Evolutionary conservation across 495 filamentous ascomycete species (phyloP), one percentile per base, ranked within the genome.

Genomic region (Aspergillus ellipticus): DNA sequence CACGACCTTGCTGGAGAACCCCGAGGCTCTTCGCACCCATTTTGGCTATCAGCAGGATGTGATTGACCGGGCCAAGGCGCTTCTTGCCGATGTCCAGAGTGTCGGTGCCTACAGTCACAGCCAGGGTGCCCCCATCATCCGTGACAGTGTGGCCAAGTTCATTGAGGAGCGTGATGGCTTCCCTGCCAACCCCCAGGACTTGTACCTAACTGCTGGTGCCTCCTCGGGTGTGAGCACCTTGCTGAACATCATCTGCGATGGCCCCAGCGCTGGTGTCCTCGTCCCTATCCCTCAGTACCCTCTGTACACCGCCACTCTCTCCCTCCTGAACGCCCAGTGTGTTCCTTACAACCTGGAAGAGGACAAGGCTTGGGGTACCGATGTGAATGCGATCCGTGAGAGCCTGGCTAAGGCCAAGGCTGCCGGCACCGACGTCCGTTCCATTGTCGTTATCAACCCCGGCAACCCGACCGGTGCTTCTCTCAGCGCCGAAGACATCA

Each of bases 271-370:
- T 8, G 94, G 94, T 53, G 82, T 98, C 28, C 82, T 98, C 26
- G 88, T 98, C 19, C 94, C 94, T 5, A 97, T 98, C 58, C 94
- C 94, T 7, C 94, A 98, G 73, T 98, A 98, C 69, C 94, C 94
- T 10, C 85, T 98, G 37, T 98, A 98, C 74, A 97, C 95, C 24
- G 94, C 94, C 37, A 96, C 93, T 2, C 82, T 98, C 51, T 73
- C 92, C 20, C 74, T 98, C 15, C 79, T 96, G 57, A 84, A 96
- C 71, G 90, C 95, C 15, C 80, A 81, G 39, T 90, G 88, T 63
- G 94, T 98, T 20, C 92, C 92, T 11, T 98, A 98, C 72, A 87
- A 89, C 70, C 82, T 98, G 45, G 88, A 97, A 55, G 94, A 98
- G 73, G 70, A 82, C 51, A 82, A 84, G 68, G 79, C 82, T 16